These are phyloP conservation scores for Trametes elegans DNA, from an alignment of 768 basidiomycete species.

Conservation along the genomic window DNA sequence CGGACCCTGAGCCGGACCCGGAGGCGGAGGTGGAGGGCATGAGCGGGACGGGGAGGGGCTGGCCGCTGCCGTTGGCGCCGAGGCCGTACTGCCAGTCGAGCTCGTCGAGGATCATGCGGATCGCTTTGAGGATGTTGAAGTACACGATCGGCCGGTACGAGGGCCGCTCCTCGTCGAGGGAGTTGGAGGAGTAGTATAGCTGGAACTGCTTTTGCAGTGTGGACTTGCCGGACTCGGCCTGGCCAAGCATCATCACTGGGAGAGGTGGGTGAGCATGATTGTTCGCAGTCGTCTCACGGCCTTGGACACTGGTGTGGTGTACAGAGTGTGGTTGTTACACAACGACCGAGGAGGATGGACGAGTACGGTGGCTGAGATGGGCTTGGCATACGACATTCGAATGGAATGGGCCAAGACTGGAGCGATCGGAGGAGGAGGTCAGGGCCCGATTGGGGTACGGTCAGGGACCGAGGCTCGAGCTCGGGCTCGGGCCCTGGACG, in stretches of 20 bases:
- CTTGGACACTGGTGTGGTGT: neutral
- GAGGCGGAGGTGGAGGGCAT: conserved; percentile 19
- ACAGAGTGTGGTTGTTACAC: neutral
- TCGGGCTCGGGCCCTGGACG: too few species aligned
- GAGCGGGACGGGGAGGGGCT: conserved; percentile 9
- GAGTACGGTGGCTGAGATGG: neutral
- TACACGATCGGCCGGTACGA: conserved; percentile 46
- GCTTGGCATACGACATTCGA: too few species aligned
- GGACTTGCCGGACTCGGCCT: conserved; percentile 60
- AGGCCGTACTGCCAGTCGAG: conserved; percentile 56
- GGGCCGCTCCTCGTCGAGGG: conserved; percentile 39
- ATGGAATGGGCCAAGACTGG: too few species aligned
- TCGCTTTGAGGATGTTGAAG: conserved; percentile 62
- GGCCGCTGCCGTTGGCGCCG: conserved; percentile 21
- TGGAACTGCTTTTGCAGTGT: conserved; percentile 86
- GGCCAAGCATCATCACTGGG: conserved; percentile 33
- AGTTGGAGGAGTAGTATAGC: conserved; percentile 62
- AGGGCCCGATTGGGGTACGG: too few species aligned
- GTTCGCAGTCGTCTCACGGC: too few species aligned
- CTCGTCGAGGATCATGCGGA: conserved; percentile 72
- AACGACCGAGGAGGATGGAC: too few species aligned
- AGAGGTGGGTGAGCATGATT: neutral
- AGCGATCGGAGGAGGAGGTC: too few species aligned
- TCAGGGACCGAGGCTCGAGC: too few species aligned
- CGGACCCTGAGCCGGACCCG: conserved; percentile 14